A percentile compares a stretch with the other conserved stretches of the same genome.
phyloP scores from a whole-genome alignment of 768 basidiomycete genomes.

The Boletus sp. region DNA sequence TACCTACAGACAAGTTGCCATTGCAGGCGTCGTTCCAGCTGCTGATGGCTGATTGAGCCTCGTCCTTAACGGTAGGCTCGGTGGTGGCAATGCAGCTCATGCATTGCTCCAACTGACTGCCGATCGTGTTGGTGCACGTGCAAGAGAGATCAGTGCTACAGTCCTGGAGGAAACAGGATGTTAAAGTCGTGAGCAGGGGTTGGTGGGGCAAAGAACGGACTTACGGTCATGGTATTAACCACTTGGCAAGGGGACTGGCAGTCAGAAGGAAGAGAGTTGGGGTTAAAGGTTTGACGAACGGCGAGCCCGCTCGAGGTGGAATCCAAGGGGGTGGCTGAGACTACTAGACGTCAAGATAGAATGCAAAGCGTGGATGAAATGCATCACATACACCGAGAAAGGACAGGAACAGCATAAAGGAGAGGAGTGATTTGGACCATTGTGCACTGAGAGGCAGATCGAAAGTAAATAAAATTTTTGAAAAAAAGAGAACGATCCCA shows the following conservation, averaged over 20 bases:
- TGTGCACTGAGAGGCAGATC: not conserved
- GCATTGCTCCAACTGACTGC: slow-evolving; percentile 15
- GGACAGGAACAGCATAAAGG: slow-evolving; percentile 8
- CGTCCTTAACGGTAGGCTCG: not conserved
- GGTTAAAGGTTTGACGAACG: slow-evolving; percentile 17
- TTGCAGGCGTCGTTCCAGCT: slow-evolving; percentile 18
- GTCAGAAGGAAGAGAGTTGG: slow-evolving; percentile 9
- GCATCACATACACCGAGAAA: slow-evolving; percentile 11
- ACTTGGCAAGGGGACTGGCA: slow-evolving; percentile 24
- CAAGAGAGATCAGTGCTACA: slow-evolving; percentile 9
- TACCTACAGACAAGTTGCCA: slow-evolving; percentile 19
- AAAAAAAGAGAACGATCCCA: too few species aligned
- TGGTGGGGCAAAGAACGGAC: not conserved
- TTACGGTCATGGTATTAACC: slow-evolving; percentile 17
- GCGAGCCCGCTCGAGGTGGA: slow-evolving; percentile 9
- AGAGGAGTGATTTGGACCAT: slow-evolving; percentile 25
- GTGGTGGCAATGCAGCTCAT: slow-evolving; percentile 16
- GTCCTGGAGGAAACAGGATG: not conserved
- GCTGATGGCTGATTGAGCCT: slow-evolving; percentile 8
- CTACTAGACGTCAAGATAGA: not conserved
- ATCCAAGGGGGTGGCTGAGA: not conserved
- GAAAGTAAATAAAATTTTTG: not conserved
- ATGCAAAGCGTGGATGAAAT: not conserved
- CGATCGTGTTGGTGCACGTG: slow-evolving; percentile 11
- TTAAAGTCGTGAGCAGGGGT: too few species aligned